Base-by-base conservation (phyloP, 1,139 yeast species). In the Debaryomyces sp. region DNA sequence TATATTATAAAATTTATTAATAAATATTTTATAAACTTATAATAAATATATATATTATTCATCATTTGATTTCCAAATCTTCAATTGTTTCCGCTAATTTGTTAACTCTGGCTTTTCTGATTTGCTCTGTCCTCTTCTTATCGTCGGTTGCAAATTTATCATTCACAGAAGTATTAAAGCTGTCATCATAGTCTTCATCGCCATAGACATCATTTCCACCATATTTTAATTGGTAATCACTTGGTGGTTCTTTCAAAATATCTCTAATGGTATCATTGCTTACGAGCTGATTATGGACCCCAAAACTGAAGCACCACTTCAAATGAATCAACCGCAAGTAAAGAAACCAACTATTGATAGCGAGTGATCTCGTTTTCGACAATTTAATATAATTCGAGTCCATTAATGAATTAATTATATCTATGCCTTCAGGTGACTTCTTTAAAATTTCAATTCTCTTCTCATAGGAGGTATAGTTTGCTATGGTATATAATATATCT, bases 231-330 rank as follows among this genome's bases (percentile, higher is more conserved):
- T 67, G 67, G 49, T 61, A 75, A 27, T 66, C 71, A 30, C 70
- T 58, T 13, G 65, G 68, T 15, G 78, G 77, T 46, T 75, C 80
- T 50, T 67, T 70, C 53, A 80, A 67, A 26, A 80, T 64, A 33
- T 73, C 77, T 43, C 73, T 61, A 8, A 82, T 68, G 24, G 65
- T 69, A 6, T 74, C 74, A 60, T 81, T 84, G 49, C 75, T 72
- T 24, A 79, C 82, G 50, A 82, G 73, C 59, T 87, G 90, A 51
- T 74, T 75, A 56, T 84, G 87, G 15, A 86, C 75, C 1, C 89
- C 89, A 36, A 81, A 78, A 38, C 88, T 85, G 59, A 82, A 85
- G n/a, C 85, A 76, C 87, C 90, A 87, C 58, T 82, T 81, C 60
- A 87, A 73, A 54, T 81, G 84, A 49, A 84, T 77, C 47, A 86